phyloP scores from a whole-genome alignment of 2,329 filamentous ascomycete species.

The Daldinia eschscholtzii region DNA sequence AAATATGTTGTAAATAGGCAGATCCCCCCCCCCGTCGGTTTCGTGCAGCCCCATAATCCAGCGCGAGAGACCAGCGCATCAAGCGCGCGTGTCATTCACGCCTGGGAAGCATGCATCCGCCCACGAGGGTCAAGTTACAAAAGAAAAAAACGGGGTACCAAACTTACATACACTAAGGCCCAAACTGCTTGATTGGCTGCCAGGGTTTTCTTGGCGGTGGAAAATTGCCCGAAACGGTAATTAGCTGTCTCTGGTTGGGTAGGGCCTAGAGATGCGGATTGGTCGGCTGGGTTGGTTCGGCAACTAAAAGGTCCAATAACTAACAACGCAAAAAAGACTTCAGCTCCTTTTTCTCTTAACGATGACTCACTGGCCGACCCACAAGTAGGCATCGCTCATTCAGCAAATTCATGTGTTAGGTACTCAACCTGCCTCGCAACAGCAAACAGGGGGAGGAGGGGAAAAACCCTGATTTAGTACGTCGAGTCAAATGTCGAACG shows the following conservation, averaged over 20 bases:
- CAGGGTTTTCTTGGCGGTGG: slow-evolving; percentile 21
- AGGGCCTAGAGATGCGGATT: slow-evolving; percentile 3
- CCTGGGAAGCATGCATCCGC: slow-evolving; percentile 21
- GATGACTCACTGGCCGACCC: slow-evolving; percentile 42
- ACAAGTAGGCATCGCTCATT: slow-evolving; percentile 16
- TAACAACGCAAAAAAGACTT: slow-evolving; percentile 4
- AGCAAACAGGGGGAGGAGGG: slow-evolving; percentile 32
- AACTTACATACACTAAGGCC: background rate
- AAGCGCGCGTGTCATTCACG: slow-evolving; percentile 35
- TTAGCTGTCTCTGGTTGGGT: slow-evolving; percentile 25
- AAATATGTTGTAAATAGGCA: background rate
- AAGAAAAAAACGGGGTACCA: background rate
- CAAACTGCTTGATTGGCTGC: slow-evolving; percentile 21
- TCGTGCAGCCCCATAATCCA: slow-evolving; percentile 1
- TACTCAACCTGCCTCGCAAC: slow-evolving; percentile 38
- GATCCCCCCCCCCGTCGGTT: background rate
- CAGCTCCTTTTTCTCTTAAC: slow-evolving; percentile 11
- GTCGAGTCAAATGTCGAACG: slow-evolving; percentile 19
- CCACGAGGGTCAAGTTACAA: background rate
- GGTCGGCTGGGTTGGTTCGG: slow-evolving; percentile 19
- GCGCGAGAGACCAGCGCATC: slow-evolving; percentile 6
- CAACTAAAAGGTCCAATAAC: slow-evolving; percentile 19
- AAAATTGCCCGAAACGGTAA: slow-evolving; percentile 39
- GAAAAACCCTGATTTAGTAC: slow-evolving; percentile 34
- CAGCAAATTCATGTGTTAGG: slow-evolving; percentile 12